Evolutionary conservation across 139 green algal species (phyloP), one percentile per base, ranked within the genome.

Genomic region (Chlorella sp.): DNA sequence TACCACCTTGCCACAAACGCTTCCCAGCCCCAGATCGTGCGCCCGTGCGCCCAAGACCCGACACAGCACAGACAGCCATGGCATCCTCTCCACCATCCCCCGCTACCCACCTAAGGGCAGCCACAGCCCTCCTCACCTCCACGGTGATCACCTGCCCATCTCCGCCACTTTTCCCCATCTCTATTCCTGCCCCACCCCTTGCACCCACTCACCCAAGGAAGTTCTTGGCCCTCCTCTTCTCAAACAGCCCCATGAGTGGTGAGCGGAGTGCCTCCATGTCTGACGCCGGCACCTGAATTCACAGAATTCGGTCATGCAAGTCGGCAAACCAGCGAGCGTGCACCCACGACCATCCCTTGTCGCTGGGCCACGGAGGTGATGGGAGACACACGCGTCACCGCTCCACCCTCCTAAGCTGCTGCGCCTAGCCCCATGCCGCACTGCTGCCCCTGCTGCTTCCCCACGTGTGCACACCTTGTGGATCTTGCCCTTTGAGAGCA

Each of bases 211-310:
- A 67, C 69, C 23, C 80, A 82, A 99, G 96, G 83, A 99, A 99
- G 73, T 88, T 93, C 35, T 87, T 77, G 5, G 92, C 93, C 1
- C 96, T 81, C 30, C 91, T 80, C 90, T 99, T 99, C 82, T 99
- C 95, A 78, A 99, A 98, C 29, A 99, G 76, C 6, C 95, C 94
- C 90, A 99, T 94, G 31, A 99, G 87, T 6, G 91, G 86, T 1
- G 89, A 96, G 55, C 80, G 85, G 5, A 99, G 81, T 1, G 96
- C 96, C 82, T 99, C 96, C 71, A 91, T 89, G 79, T 97, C 91
- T 23, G 89, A 97, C 22, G 91, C 91, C 5, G 95, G 95, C 62
- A 98, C 78, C 63, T 78, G 62, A 22, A 23, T 32, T n/a, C n/a
- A n/a, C n/a, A n/a, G n/a, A n/a, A n/a, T n/a, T n/a, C n/a, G n/a